Evolutionary conservation across 345 rosid genomes (phyloP), one percentile per base, ranked within the genome.

Genomic region (Ceriops zippeliana): DNA sequence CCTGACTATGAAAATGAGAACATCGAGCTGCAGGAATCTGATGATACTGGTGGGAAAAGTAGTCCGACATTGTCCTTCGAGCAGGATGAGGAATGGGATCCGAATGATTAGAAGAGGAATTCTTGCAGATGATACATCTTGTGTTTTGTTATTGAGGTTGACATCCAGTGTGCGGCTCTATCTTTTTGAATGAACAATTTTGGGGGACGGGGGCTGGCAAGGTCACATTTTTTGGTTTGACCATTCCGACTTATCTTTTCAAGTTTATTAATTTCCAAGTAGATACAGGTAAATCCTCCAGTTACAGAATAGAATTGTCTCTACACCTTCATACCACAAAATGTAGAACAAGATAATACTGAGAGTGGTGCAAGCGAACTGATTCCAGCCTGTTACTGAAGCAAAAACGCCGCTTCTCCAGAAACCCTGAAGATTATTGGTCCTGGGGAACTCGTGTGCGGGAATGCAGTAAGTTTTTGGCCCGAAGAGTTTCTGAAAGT

Each of bases 81-180:
- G 73, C 89, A 78, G 58, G 99, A 95, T 56, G 96, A 91, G 37
- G 99, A 95, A 67, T 91, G 93, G 96, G 99, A 95, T 80, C 92
- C 98, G 31, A 87, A 90, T 69, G 99, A 91, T 86, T 95, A 88
- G 82, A 20, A 73, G 27, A 67, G 62, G 51, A 65, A 51, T 49
- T 70, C 54, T 52, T 66, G 73, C 59, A 56, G 73, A 63, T 16
- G 61, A 47, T 27, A 63, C 47, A 58, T 49, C 42, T 72, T 69
- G 22, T 34, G 32, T 56, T 34, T 62, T 70, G 59, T 32, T 52
- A 51, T 37, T 70, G 70, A 65, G 19, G 75, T 66, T 9, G 69
- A 72, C 58, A 71, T 66, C 82, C 73, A 65, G 68, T 61, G 74
- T 73, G 52, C 63, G 51, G 71, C 54, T 72, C 61, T 74, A 72